These are phyloP conservation scores for Termitomyces sp. DNA, from an alignment of 768 basidiomycete species.

Conservation along the genomic window DNA sequence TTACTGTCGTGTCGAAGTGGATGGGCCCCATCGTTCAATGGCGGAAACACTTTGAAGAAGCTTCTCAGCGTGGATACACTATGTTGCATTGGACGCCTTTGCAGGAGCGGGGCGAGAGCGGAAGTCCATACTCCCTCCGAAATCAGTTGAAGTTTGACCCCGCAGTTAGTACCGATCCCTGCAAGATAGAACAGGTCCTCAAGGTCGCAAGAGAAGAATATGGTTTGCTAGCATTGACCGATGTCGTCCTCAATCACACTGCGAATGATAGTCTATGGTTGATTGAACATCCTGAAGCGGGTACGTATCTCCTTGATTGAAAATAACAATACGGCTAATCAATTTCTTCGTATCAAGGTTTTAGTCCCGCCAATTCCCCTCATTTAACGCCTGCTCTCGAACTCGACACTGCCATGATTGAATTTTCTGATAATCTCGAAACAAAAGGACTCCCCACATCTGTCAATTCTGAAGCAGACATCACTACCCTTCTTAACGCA, in stretches of 20 bases:
- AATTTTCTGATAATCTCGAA: slow-evolving; percentile 68
- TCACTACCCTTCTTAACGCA: slow-evolving; percentile 62
- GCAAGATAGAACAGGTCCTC: slow-evolving; percentile 61
- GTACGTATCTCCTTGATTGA: slow-evolving; percentile 35
- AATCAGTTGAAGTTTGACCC: slow-evolving; percentile 84
- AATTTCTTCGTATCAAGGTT: slow-evolving; percentile 48
- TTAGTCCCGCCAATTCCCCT: slow-evolving; percentile 86
- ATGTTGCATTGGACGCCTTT: slow-evolving; percentile 98
- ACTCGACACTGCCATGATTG: slow-evolving; percentile 81
- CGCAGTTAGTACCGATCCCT: slow-evolving; percentile 59
- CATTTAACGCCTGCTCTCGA: slow-evolving; percentile 92
- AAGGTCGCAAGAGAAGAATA: slow-evolving; percentile 77
- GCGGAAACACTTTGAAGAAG: slow-evolving; percentile 78
- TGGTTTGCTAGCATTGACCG: slow-evolving; percentile 86
- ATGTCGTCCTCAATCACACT: slow-evolving; percentile 97
- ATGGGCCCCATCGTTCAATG: slow-evolving; percentile 85
- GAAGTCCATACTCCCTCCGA: slow-evolving; percentile 92
- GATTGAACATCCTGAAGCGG: slow-evolving; percentile 91
- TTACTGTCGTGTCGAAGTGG: slow-evolving; percentile 97
- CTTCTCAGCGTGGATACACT: slow-evolving; percentile 89
- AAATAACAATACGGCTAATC: background rate
- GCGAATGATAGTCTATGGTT: slow-evolving; percentile 94
- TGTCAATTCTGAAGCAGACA: slow-evolving; percentile 63
- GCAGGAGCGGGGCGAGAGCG: slow-evolving; percentile 85
- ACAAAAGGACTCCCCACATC: slow-evolving; percentile 68